Conservation (phyloP, 1,139 yeast species). For the Taphrina populina region DNA sequence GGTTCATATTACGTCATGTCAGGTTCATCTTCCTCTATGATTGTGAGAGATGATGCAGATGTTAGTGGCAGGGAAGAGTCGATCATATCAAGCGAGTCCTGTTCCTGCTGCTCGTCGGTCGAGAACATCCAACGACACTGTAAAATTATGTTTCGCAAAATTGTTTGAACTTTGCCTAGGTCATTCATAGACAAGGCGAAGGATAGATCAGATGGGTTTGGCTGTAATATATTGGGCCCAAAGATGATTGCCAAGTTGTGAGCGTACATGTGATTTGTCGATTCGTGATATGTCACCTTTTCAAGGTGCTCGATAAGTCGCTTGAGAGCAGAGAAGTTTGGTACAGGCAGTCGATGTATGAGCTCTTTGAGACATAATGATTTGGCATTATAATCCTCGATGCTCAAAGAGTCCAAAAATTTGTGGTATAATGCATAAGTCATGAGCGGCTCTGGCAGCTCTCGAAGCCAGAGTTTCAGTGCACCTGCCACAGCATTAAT, state of each 20-base stretch:
- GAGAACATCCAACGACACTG: slow-evolving; percentile 34
- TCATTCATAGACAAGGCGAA: slow-evolving; percentile 29
- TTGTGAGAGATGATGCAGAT: too few relatives aligned
- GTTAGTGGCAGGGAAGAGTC: background rate
- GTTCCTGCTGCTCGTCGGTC: slow-evolving; percentile 7
- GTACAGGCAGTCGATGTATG: slow-evolving; percentile 57
- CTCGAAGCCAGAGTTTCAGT: slow-evolving; percentile 80
- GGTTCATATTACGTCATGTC: too few relatives aligned
- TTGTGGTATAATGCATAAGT: slow-evolving; percentile 59
- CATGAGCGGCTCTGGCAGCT: slow-evolving; percentile 81
- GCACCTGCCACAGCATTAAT: slow-evolving; percentile 88
- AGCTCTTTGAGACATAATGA: slow-evolving; percentile 50
- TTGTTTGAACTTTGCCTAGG: slow-evolving; percentile 31
- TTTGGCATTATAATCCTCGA: slow-evolving; percentile 40
- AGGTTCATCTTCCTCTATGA: too few relatives aligned
- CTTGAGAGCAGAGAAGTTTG: slow-evolving; percentile 67
- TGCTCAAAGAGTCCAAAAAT: slow-evolving; percentile 47
- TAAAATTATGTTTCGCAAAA: slow-evolving; percentile 29
- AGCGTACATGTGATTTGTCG: slow-evolving; percentile 73
- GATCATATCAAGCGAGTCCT: background rate
- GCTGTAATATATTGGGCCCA: slow-evolving; percentile 77
- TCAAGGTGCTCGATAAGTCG: slow-evolving; percentile 59
- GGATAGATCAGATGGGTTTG: slow-evolving; percentile 20
- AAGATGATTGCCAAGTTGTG: slow-evolving; percentile 81
- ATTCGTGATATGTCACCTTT: slow-evolving; percentile 60